Conservation (phyloP, 2,329 filamentous ascomycete genomes). For the Arthrobotrys musiformis region DNA sequence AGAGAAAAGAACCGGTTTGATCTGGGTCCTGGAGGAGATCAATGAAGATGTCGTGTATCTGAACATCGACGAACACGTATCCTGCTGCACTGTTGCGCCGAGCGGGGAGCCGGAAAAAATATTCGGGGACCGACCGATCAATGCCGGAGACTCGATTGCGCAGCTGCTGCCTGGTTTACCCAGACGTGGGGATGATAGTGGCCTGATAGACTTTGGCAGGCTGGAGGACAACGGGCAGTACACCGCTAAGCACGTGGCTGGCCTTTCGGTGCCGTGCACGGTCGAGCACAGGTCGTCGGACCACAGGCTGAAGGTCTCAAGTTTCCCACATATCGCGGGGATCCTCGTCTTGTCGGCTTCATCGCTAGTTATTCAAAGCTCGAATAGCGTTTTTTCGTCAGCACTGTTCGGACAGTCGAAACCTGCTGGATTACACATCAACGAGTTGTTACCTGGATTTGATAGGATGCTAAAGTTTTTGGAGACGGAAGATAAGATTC, state of each 20-base stretch:
- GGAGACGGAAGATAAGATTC: constrained; percentile 84
- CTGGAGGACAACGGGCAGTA: constrained; percentile 80
- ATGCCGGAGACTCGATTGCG: constrained; percentile 74
- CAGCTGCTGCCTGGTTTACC: constrained; percentile 84
- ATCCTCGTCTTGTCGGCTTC: constrained; percentile 90
- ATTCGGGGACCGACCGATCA: constrained; percentile 69
- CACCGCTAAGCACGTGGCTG: constrained; percentile 80
- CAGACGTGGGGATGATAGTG: constrained; percentile 76
- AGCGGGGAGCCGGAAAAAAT: constrained; percentile 55
- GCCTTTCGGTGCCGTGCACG: constrained; percentile 84
- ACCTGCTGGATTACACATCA: constrained; percentile 82
- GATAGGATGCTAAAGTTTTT: constrained; percentile 83
- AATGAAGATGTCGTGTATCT: constrained; percentile 89
- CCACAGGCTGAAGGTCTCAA: constrained; percentile 83
- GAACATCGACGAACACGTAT: constrained; percentile 47
- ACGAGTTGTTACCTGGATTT: constrained; percentile 84
- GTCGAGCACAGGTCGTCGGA: constrained; percentile 77
- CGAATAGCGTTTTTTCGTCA: constrained; percentile 92
- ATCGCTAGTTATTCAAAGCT: constrained; percentile 83
- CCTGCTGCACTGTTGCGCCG: constrained; percentile 4
- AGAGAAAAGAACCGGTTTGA: constrained; percentile 90
- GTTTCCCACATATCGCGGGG: constrained; percentile 95
- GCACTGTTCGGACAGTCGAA: constrained; percentile 90
- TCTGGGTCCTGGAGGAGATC: constrained; percentile 98
- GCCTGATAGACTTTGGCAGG: constrained; percentile 76